Evolutionary conservation across 2,329 filamentous ascomycete species (phyloP).

Genomic region (Fusarium brevicatenulatum): DNA sequence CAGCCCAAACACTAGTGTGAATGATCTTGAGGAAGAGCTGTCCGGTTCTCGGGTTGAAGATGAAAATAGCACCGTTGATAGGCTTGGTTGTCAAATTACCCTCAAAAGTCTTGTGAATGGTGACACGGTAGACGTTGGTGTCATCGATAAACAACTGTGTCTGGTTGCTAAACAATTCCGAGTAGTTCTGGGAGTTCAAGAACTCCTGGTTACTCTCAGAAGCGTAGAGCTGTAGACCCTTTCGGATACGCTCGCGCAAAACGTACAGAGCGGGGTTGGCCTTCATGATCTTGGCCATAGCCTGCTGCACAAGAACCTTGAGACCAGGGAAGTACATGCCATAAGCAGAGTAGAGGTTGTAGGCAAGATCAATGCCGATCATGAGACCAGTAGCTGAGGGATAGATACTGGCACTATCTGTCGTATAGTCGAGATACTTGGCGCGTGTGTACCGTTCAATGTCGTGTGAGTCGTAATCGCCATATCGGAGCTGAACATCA

Average conservation of each 20-base stretch:
- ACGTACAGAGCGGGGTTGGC: conserved; percentile 97
- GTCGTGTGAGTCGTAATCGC: conserved; percentile 98
- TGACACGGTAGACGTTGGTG: conserved; percentile 98
- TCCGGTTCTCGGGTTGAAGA: conserved; percentile 98
- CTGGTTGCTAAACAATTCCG: conserved; percentile 98
- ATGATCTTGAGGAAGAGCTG: conserved; percentile 99
- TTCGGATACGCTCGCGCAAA: conserved; percentile 94
- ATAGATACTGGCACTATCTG: conserved; percentile 98
- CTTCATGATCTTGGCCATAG: conserved; percentile 99
- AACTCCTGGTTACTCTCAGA: conserved; percentile 99
- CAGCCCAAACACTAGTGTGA: conserved; percentile 98
- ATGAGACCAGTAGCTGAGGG: conserved; percentile 96
- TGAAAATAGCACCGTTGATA: conserved; percentile 99
- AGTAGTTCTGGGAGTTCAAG: conserved; percentile 99
- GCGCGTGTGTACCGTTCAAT: conserved; percentile 97
- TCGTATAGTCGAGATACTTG: conserved; percentile 98
- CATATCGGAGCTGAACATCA: conserved; percentile 95
- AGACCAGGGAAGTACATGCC: conserved; percentile 98
- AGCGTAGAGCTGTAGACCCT: conserved; percentile 96
- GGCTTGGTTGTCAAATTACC: conserved; percentile 99
- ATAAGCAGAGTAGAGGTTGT: conserved; percentile 98
- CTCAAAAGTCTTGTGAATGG: conserved; percentile 99
- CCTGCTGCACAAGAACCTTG: conserved; percentile 94
- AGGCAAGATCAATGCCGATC: conserved; percentile 97
- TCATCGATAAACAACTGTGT: conserved; percentile 99